These are phyloP conservation scores for Pythium monospermum DNA, from an alignment of 352 stramenopile genomes.

Conservation along the genomic window DNA sequence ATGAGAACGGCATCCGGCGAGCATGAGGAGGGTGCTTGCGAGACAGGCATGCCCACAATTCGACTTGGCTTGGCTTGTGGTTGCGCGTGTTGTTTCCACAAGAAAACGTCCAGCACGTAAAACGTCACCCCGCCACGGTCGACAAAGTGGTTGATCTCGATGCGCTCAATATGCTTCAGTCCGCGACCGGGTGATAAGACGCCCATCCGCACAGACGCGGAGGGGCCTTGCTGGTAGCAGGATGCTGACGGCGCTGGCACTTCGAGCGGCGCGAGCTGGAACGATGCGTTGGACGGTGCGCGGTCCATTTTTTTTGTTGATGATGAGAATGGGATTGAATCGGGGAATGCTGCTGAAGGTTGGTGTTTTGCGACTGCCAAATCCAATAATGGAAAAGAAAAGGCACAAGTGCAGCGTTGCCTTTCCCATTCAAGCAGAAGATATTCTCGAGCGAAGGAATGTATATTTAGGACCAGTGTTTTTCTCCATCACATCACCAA, in stretches of 20 bases:
- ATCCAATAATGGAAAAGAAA: too few species aligned
- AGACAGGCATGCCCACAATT: background rate
- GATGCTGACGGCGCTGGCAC: background rate
- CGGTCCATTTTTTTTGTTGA: too few species aligned
- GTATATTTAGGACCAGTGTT: too few species aligned
- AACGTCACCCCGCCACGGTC: constrained; percentile 38
- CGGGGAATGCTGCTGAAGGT: too few species aligned
- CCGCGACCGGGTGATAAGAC: constrained; percentile 6
- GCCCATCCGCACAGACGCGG: constrained; percentile 7
- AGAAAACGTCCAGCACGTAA: constrained; percentile 33
- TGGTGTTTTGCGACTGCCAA: too few species aligned
- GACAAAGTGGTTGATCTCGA: constrained; percentile 36
- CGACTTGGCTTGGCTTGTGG: background rate
- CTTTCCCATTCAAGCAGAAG: too few species aligned
- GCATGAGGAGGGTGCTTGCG: background rate
- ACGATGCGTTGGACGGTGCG: too few species aligned
- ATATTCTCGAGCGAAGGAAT: too few species aligned
- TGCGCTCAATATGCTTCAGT: constrained; percentile 25
- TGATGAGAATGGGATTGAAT: too few species aligned
- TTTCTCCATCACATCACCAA: too few species aligned
- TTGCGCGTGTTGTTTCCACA: background rate
- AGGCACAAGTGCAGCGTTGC: too few species aligned
- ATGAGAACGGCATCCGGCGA: constrained; percentile 11
- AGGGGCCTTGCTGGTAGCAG: constrained; percentile 7
- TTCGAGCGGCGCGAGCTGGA: constrained; percentile 8